Evolutionary conservation across 129 eudicot species (phyloP).

Genomic region (Helianthus tuberosus): DNA sequence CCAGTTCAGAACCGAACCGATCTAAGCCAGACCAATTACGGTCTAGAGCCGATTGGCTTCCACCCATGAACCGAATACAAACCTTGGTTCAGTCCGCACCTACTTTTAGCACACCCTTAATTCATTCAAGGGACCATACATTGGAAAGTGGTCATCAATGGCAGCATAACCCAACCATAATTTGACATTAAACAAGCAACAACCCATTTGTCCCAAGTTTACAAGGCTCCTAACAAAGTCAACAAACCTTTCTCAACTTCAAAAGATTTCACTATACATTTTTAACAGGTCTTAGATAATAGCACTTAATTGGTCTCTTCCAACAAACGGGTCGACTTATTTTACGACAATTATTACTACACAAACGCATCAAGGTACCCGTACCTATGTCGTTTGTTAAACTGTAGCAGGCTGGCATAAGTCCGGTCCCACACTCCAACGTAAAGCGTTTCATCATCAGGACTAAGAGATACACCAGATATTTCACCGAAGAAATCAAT

Average conservation of each 20-base stretch:
- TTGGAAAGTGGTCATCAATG: constrained; percentile 6
- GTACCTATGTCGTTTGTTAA: constrained; percentile 42
- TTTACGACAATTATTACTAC: constrained; percentile 20
- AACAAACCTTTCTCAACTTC: constrained; percentile 34
- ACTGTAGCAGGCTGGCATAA: constrained; percentile 80
- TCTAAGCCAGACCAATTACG: too few species aligned
- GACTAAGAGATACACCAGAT: constrained; percentile 78
- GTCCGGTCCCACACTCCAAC: constrained; percentile 91
- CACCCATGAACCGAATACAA: constrained; percentile 2
- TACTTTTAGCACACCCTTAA: not conserved
- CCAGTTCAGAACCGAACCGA: not conserved
- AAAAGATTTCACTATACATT: constrained; percentile 31
- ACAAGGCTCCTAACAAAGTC: constrained; percentile 24
- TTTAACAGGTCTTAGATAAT: constrained; percentile 1
- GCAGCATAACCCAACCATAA: constrained; percentile 14
- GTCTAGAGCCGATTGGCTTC: too few species aligned
- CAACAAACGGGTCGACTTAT: constrained; percentile 21
- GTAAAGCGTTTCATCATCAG: constrained; percentile 69
- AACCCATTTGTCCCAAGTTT: constrained; percentile 21
- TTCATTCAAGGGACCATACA: not conserved
- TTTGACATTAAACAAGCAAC: constrained; percentile 21
- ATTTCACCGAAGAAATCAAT: constrained; percentile 92
- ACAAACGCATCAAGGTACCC: constrained; percentile 59
- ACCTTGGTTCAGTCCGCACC: too few species aligned
- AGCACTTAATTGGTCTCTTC: constrained; percentile 10